These are phyloP conservation scores for Cenococcum geophilum DNA, from an alignment of 495 filamentous ascomycete genomes.

Conservation along the genomic window DNA sequence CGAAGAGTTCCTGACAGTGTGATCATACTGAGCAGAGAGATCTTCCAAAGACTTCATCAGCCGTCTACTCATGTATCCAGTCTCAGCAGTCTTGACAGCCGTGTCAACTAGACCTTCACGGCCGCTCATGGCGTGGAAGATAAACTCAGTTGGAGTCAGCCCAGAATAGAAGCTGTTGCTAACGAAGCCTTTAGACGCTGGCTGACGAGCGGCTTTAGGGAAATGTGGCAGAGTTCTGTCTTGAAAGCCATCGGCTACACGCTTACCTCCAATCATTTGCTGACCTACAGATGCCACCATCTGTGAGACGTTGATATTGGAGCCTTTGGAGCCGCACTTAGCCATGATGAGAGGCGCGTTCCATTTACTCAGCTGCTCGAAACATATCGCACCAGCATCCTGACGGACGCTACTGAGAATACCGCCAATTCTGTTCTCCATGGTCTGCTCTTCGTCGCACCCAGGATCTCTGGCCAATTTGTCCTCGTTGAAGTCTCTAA, in stretches of 20 bases:
- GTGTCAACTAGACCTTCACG: conserved; percentile 99
- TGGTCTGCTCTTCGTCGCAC: conserved; percentile 81
- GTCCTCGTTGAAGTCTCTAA: conserved; percentile 67
- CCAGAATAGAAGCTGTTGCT: conserved; percentile 95
- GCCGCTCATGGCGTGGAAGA: conserved; percentile 97
- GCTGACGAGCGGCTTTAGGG: conserved; percentile 81
- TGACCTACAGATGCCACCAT: conserved; percentile 98
- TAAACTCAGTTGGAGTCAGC: conserved; percentile 82
- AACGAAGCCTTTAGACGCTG: conserved; percentile 93
- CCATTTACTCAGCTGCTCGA: conserved; percentile 78
- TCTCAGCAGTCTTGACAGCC: conserved; percentile 98
- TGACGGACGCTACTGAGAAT: conserved; percentile 86
- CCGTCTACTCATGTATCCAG: conserved; percentile 96
- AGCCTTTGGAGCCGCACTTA: conserved; percentile 91
- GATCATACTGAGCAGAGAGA: conserved; percentile 82
- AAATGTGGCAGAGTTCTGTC: conserved; percentile 93
- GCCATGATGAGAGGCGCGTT: conserved; percentile 97
- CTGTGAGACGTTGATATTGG: conserved; percentile 95
- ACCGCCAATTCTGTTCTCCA: conserved; percentile 86
- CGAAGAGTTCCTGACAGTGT: conserved; percentile 85
- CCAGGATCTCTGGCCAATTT: conserved; percentile 78
- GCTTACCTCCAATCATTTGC: conserved; percentile 89
- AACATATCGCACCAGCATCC: conserved; percentile 85
- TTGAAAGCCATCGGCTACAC: conserved; percentile 94
- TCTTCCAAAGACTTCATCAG: conserved; percentile 98